Conservation (phyloP, 192 early-diverging fungal genomes). For the Backusella sp. region DNA sequence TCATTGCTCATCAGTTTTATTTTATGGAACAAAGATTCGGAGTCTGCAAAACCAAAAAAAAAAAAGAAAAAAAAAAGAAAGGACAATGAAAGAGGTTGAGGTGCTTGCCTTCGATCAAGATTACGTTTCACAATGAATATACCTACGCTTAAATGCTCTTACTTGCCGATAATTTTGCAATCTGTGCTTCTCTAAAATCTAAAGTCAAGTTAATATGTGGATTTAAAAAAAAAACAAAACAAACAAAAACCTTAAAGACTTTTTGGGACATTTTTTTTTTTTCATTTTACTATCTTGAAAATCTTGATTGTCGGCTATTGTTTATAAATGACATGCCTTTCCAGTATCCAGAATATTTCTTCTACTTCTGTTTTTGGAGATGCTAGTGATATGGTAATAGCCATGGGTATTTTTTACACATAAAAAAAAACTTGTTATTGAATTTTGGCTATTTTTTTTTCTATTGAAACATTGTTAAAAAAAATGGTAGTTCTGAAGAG, state of each 20-base stretch:
- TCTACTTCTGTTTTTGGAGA: no score
- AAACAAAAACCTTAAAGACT: neutral
- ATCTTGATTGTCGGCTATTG: no score
- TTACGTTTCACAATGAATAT: neutral
- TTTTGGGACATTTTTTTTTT: neutral
- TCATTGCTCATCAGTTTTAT: neutral
- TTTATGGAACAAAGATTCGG: neutral
- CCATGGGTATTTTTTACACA: no score
- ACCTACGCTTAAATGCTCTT: neutral
- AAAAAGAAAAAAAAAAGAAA: neutral
- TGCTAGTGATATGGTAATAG: no score
- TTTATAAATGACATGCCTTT: no score
- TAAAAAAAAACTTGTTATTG: no score
- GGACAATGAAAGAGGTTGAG: neutral
- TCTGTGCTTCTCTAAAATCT: neutral
- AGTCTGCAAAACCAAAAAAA: neutral
- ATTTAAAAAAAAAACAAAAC: neutral
- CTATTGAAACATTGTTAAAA: neutral
- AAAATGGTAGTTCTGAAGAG: no score
- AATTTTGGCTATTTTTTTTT: no score
- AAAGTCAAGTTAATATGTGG: neutral
- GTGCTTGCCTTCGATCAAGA: neutral
- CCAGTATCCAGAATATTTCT: no score
- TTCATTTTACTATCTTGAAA: neutral
- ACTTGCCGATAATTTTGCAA: neutral